A percentile compares a stretch with the other conserved stretches of the same genome.
Conservation (phyloP, 1,139 yeast species). For the Saccharomycopsis phalli region DNA sequence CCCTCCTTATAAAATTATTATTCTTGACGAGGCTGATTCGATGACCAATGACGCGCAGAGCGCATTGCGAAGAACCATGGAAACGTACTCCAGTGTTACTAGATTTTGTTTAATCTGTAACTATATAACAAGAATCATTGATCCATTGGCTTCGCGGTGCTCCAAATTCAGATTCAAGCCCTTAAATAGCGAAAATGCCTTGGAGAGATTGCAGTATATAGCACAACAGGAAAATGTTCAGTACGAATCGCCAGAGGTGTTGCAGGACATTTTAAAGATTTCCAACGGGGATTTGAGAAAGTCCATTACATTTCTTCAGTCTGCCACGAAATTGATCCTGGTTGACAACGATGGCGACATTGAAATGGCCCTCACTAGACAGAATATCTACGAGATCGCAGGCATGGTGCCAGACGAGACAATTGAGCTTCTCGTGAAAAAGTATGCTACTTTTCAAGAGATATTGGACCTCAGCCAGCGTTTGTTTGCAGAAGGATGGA, state of each 20-base stretch:
- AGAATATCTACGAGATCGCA: slow-evolving; percentile 57
- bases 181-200: slow-evolving; percentile 62
- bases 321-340: slow-evolving; percentile 59
- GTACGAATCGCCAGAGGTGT: slow-evolving; percentile 37
- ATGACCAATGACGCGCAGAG: slow-evolving; percentile 99
- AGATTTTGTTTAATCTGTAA: slow-evolving; percentile 92
- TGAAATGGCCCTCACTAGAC: slow-evolving; percentile 20
- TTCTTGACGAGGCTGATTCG: slow-evolving; percentile 92
- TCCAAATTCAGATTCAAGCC: slow-evolving; percentile 87
- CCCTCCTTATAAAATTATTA: slow-evolving; percentile 82
- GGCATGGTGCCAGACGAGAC: slow-evolving; percentile 67
- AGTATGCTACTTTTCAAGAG: slow-evolving; percentile 32
- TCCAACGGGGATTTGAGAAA: slow-evolving; percentile 88
- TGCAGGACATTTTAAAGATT: slow-evolving; percentile 54
- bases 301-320: slow-evolving; percentile 85
- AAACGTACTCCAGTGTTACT: slow-evolving; percentile 82
- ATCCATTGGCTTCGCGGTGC: slow-evolving; percentile 93
- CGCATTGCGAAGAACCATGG: slow-evolving; percentile 95
- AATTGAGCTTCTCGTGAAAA: slow-evolving; percentile 36
- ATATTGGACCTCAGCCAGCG: slow-evolving; percentile 45
- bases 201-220: slow-evolving; percentile 55
- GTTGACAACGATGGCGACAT: slow-evolving; percentile 28
- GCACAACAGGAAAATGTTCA: slow-evolving; percentile 41
- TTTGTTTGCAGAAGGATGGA: slow-evolving; percentile 71
- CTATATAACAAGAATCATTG: slow-evolving; percentile 91